Evolutionary conservation across 805 yeast genomes (phyloP), one percentile per base, ranked within the genome.

Genomic region (Lipomyces yamadae): DNA sequence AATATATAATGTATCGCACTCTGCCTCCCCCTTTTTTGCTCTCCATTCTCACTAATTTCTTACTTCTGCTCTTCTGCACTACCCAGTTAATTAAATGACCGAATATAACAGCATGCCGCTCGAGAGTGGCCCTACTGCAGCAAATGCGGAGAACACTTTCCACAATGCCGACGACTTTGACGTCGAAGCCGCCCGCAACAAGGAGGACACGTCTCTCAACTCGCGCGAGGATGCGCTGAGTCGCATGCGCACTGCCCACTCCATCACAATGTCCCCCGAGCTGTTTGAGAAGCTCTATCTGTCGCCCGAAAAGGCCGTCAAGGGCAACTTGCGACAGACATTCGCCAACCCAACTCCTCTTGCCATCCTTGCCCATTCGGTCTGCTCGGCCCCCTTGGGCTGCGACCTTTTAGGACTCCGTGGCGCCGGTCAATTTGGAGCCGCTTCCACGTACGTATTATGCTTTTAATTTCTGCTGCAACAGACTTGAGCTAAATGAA

Each of bases 311-410:
- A 30, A 24, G 13, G 50, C 56, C 7, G 70, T 63, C 58, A 61
- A 64, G 61, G 70, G 69, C 37, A 55, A 64, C 37, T 66, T 67
- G 34, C 61, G 72, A 5, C 72, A 62, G 61, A 69, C 69, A 4
- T 69, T 68, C 45, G 72, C 69, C 34, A 69, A 69, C 34, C 72
- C 72, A 8, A 69, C 72, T 15, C 72, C 72, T 32, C 64, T 68
- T 6, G 71, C 70, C n/a, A 59, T 68, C 5, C 53, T 63, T 6
- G 67, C 70, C 13, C 71, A 68, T 42, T 60, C 67, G 30, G 63
- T 68, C 34, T 61, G 63, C 54, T 48, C 62, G 55, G 56, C 67
- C 32, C 68, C 71, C 5, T 65, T 68, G n/a, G 69, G 69, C 61
- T 68, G 71, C 57, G 67, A 62, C 29, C 71, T 68, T 37, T 52